A percentile compares a stretch with the other conserved stretches of the same genome.
These are phyloP conservation scores for Claviceps digitariae DNA, from an alignment of 2,329 filamentous ascomycete genomes.

Conservation along the genomic window DNA sequence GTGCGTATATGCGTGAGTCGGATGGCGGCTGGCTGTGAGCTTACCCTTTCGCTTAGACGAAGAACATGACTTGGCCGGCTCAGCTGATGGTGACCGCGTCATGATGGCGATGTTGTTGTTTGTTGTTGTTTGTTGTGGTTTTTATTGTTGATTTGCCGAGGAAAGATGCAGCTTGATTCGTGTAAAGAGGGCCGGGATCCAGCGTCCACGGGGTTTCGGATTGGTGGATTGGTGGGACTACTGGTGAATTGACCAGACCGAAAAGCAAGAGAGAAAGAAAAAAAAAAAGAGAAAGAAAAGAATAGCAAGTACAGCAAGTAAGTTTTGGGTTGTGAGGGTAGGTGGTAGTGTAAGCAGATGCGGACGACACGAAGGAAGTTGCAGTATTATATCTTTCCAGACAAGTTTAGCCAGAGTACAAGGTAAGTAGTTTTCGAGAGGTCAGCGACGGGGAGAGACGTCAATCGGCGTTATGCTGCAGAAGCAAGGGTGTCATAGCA, in stretches of 20 bases:
- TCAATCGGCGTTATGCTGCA: background rate
- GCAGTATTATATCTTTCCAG: background rate
- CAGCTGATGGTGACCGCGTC: conserved; percentile 29
- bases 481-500: background rate
- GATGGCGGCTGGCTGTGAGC: conserved; percentile 15
- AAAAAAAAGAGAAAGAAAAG: too few species aligned
- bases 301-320: too few species aligned
- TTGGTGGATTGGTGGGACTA: background rate
- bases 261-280: background rate
- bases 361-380: background rate
- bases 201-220: background rate
- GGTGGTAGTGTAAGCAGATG: background rate
- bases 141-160: too few species aligned
- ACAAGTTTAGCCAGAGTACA: background rate
- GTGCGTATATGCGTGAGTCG: background rate
- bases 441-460: background rate
- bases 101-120: conserved; percentile 13
- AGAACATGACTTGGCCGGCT: conserved; percentile 24
- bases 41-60: conserved; percentile 34
- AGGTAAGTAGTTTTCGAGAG: background rate
- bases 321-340: too few species aligned
- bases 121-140: too few species aligned
- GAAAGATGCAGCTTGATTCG: background rate
- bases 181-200: too few species aligned
- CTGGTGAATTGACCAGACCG: background rate